phyloP scores from a whole-genome alignment of 371 early-diverging fungal species.

The Lichtheimia hyalospora region DNA sequence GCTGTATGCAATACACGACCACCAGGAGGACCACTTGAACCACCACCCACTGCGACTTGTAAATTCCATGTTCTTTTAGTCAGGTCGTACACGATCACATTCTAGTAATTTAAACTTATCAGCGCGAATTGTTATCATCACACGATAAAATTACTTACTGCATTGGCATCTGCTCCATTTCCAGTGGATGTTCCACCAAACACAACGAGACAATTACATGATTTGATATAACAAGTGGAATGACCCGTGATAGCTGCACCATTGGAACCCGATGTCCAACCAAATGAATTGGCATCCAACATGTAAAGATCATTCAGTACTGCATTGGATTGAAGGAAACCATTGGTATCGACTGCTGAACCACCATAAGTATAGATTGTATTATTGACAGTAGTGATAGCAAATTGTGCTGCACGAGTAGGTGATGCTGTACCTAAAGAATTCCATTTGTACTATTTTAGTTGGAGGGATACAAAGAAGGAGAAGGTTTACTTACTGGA shows the following conservation, averaged over 20 bases:
- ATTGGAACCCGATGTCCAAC: slow-evolving; percentile 40
- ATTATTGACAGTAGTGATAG: slow-evolving; percentile 33
- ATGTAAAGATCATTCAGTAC: slow-evolving; percentile 39
- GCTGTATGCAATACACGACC: slow-evolving; percentile 46
- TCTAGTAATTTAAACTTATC: not conserved
- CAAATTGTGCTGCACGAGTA: slow-evolving; percentile 21
- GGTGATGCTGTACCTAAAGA: slow-evolving; percentile 17
- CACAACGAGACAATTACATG: slow-evolving; percentile 42
- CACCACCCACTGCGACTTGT: slow-evolving; percentile 22
- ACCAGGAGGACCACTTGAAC: slow-evolving; percentile 27
- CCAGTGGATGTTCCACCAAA: slow-evolving; percentile 53
- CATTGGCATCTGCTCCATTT: slow-evolving; percentile 32
- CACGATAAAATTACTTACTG: slow-evolving; percentile 15
- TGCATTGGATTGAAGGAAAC: slow-evolving; percentile 22
- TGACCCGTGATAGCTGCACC: slow-evolving; percentile 44
- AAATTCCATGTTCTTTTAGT: slow-evolving; percentile 35
- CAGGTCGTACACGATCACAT: slow-evolving; percentile 31
- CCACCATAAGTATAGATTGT: slow-evolving; percentile 50
- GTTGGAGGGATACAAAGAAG: slow-evolving; percentile 5
- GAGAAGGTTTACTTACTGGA: slow-evolving; percentile 26
- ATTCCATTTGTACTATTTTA: slow-evolving; percentile 7
- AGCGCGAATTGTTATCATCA: not conserved
- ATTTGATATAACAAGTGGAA: slow-evolving; percentile 40
- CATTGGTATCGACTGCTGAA: slow-evolving; percentile 32
- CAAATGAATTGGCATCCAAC: slow-evolving; percentile 39